A percentile compares a stretch with the other conserved stretches of the same genome.
Conservation (phyloP, 495 filamentous ascomycete species). For the Penicillium waksmanii region DNA sequence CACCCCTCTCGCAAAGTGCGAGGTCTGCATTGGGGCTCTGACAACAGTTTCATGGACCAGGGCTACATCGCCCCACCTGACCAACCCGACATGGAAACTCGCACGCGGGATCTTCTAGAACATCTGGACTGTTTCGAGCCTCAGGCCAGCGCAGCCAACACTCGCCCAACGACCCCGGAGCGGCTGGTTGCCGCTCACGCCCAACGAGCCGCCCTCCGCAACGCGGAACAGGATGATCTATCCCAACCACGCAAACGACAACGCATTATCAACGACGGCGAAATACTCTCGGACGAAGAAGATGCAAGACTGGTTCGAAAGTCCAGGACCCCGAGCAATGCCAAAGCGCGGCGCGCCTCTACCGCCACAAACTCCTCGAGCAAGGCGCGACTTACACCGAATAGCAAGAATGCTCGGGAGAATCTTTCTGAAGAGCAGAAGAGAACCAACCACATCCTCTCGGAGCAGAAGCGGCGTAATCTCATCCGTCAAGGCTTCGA, state of each 20-base stretch:
- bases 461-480: slow-evolving; percentile 83
- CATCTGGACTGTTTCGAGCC: slow-evolving; percentile 58
- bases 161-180: slow-evolving; percentile 61
- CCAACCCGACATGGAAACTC: slow-evolving; percentile 58
- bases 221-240: slow-evolving; percentile 27
- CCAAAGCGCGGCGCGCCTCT: slow-evolving; percentile 36
- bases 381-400: slow-evolving; percentile 36
- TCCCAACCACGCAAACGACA: slow-evolving; percentile 41
- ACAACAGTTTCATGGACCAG: slow-evolving; percentile 61
- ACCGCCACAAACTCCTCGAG: slow-evolving; percentile 37
- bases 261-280: slow-evolving; percentile 41
- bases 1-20: slow-evolving; percentile 43
- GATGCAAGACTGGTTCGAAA: slow-evolving; percentile 51
- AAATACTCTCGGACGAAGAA: slow-evolving; percentile 44
- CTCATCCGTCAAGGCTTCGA: slow-evolving; percentile 79
- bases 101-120: slow-evolving; percentile 55
- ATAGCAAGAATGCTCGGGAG: slow-evolving; percentile 61
- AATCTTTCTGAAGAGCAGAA: slow-evolving; percentile 86
- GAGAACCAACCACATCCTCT: slow-evolving; percentile 83
- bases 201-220: slow-evolving; percentile 10
- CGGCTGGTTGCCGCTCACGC: slow-evolving; percentile 25
- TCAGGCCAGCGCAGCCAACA: slow-evolving; percentile 57
- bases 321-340: slow-evolving; percentile 44
- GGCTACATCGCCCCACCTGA: slow-evolving; percentile 58
- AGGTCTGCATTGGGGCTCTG: slow-evolving; percentile 66